These are phyloP conservation scores for Coniochaeta sp. DNA, from an alignment of 2,329 filamentous ascomycete genomes.

Conservation along the genomic window DNA sequence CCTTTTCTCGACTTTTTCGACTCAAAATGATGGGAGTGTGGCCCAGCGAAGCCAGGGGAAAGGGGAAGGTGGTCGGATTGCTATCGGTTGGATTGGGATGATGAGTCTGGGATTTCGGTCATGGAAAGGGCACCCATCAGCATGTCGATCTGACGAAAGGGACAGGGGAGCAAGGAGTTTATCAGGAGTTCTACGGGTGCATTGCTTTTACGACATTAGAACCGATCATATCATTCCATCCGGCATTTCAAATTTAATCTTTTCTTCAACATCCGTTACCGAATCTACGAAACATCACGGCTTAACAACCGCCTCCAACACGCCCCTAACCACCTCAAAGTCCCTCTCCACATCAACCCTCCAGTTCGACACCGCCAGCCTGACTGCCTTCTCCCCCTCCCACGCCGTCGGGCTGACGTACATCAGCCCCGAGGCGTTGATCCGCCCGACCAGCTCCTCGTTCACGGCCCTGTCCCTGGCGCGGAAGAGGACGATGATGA, in stretches of 20 bases:
- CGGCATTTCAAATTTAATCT: too few relatives aligned
- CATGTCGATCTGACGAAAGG: too few relatives aligned
- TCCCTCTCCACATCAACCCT: constrained; percentile 64
- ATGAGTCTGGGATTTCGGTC: too few relatives aligned
- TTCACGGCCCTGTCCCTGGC: constrained; percentile 63
- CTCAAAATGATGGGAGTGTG: too few relatives aligned
- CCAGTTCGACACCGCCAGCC: constrained; percentile 88
- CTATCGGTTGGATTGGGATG: too few relatives aligned
- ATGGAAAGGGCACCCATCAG: too few relatives aligned
- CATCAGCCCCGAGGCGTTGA: constrained; percentile 68
- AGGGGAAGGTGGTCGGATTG: too few relatives aligned
- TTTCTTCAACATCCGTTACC: too few relatives aligned
- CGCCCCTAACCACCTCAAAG: constrained; percentile 53
- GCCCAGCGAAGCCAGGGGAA: too few relatives aligned
- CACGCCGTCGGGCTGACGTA: constrained; percentile 80
- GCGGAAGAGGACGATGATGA: constrained; percentile 68
- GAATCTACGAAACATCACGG: too few relatives aligned
- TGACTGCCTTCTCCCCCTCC: constrained; percentile 64
- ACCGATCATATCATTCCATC: background rate
- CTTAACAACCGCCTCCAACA: constrained; percentile 25
- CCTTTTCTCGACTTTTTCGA: too few relatives aligned
- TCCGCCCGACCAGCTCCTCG: constrained; percentile 55
- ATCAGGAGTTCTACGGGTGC: background rate
- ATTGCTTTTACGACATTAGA: background rate
- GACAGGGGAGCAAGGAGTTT: constrained; percentile 3